Base-by-base conservation (phyloP, 768 basidiomycete genomes). In the Trametes cingulata region DNA sequence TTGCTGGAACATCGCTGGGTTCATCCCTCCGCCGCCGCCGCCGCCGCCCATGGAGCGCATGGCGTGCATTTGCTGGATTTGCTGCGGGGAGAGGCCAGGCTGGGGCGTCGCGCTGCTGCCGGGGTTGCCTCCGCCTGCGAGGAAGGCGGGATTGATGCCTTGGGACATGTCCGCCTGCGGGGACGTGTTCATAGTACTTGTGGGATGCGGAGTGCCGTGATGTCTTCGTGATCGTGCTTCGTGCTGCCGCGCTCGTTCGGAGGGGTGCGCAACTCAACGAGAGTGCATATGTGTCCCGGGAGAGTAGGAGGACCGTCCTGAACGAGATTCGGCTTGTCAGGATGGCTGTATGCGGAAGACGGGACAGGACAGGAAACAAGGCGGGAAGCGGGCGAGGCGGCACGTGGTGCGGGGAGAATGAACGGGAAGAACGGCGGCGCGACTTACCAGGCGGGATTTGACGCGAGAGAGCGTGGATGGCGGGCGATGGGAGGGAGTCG, bases 31-130 rank as follows among this genome's bases (percentile, higher is more conserved):
- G 40, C 54, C 61, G 19, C 52, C 50, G 24, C 49, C 58, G 17
- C 55, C 56, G 13, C 51, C 52, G 50, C 52, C 55, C 60, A 59
- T 61, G 15, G 43, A 51, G 53, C 56, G 54, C 55, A 60, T 61
- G 22, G 56, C 61, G 33, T 69, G 60, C 57, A 61, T 55, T 47
- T 66, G 67, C 41, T 68, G 63, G 9, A 68, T 56, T 58, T 67
- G 67, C 35, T 48, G 52, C 33, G 62, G 62, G 39, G 47, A 47
- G 41, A 55, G 48, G 14, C 53, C 52, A 4, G 43, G 22, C 14
- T 58, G 59, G 6, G 60, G 55, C 0, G 53, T 36, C 19, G 40
- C 42, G 49, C 37, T 50, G 33, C 48, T 25, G 43, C 55, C 52
- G 0, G 52, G 29, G 20, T 36, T 51, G 47, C 24, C n/a, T 37